phyloP scores from a whole-genome alignment of 768 basidiomycete species.

The Mrakia hoshinonis region DNA sequence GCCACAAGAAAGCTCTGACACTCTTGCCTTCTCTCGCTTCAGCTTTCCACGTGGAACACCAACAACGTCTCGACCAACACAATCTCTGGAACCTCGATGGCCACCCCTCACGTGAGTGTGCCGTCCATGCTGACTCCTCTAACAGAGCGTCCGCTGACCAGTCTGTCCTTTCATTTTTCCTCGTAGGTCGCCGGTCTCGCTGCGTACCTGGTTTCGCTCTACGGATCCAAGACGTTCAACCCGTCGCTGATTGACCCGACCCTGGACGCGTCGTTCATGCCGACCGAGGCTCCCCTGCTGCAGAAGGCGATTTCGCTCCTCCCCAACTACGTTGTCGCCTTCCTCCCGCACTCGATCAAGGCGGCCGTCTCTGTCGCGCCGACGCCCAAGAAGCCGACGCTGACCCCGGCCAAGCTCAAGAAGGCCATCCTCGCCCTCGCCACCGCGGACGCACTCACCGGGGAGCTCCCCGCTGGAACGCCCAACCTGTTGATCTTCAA shows the following conservation, averaged over 20 bases:
- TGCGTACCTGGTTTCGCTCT: constrained; percentile 85
- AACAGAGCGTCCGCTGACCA: neutral
- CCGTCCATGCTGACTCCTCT: neutral
- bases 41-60: constrained; percentile 69
- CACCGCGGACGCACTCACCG: constrained; percentile 49
- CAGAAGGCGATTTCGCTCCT: constrained; percentile 45
- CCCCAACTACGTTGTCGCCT: constrained; percentile 52
- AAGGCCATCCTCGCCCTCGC: constrained; percentile 58
- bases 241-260: constrained; percentile 26
- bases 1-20: neutral
- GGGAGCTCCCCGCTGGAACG: constrained; percentile 41
- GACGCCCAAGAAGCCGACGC: constrained; percentile 33
- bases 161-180: neutral
- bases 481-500: constrained; percentile 37
- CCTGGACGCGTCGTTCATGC: constrained; percentile 27
- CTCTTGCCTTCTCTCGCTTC: neutral
- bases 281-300: constrained; percentile 32
- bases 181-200: constrained; percentile 62
- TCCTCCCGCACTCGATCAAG: constrained; percentile 39
- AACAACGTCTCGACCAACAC: constrained; percentile 47
- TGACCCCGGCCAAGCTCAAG: constrained; percentile 70
- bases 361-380: constrained; percentile 31
- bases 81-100: constrained; percentile 76
- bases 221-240: constrained; percentile 47
- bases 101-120: constrained; percentile 64